These are phyloP conservation scores for Colletotrichum sp. DNA, from an alignment of 2,329 filamentous ascomycete species.

Conservation along the genomic window DNA sequence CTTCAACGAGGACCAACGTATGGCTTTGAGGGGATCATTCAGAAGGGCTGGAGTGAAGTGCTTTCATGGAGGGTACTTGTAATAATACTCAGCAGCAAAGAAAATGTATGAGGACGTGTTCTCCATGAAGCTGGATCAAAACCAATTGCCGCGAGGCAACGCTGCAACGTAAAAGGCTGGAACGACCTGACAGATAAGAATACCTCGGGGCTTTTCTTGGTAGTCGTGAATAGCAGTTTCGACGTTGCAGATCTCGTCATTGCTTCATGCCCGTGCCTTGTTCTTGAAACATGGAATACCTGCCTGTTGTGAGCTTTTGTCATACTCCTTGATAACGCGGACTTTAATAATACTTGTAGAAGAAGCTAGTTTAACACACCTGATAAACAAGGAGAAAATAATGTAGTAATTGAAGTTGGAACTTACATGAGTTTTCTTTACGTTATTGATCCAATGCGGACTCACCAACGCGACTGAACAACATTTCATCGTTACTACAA, in stretches of 20 bases:
- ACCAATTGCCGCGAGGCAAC: background rate
- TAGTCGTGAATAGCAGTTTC: fast-evolving
- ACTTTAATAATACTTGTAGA: background rate
- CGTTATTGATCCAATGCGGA: fast-evolving
- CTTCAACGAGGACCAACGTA: background rate
- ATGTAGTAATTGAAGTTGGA: background rate
- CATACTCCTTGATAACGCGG: background rate
- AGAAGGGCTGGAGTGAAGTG: background rate
- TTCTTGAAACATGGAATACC: fast-evolving
- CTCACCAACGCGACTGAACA: fast-evolving
- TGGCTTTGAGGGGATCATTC: background rate
- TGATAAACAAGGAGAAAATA: background rate
- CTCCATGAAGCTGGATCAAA: background rate
- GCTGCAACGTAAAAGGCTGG: background rate
- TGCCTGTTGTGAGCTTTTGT: fast-evolving
- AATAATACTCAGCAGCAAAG: background rate
- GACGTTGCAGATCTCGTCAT: background rate
- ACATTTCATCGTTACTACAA: background rate
- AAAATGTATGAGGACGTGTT: background rate
- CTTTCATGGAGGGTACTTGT: background rate
- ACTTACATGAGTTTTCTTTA: background rate
- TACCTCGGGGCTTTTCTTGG: background rate
- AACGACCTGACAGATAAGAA: background rate
- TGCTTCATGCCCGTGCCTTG: background rate
- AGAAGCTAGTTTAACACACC: background rate